A percentile compares a stretch with the other conserved stretches of the same genome.
phyloP scores from a whole-genome alignment of 2,329 filamentous ascomycete species.

The Corynespora cassiicola region DNA sequence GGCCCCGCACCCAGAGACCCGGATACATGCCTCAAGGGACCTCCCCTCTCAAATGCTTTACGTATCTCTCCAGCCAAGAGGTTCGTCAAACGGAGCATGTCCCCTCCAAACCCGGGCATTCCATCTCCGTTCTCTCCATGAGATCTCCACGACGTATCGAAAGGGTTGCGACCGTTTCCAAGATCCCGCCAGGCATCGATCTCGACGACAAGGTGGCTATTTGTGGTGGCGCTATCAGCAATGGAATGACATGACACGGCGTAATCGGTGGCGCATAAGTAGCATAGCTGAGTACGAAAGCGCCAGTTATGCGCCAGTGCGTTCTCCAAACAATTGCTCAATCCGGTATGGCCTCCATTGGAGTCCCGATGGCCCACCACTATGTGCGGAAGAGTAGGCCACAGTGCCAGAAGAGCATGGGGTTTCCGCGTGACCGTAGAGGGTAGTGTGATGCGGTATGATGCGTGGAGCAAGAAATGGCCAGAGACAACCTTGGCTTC shows the following conservation, averaged over 20 bases:
- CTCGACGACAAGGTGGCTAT: slow-evolving; percentile 5
- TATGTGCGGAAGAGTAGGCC: slow-evolving; percentile 29
- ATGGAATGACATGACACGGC: slow-evolving; percentile 12
- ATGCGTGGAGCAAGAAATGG: slow-evolving; percentile 25
- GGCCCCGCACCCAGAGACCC: too few species aligned
- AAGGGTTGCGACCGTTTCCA: slow-evolving; percentile 28
- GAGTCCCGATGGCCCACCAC: slow-evolving; percentile 32
- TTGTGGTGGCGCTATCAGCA: slow-evolving; percentile 1
- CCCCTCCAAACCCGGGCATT: slow-evolving; percentile 2
- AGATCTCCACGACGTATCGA: slow-evolving; percentile 32
- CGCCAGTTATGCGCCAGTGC: slow-evolving; percentile 23
- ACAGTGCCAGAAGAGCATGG: slow-evolving; percentile 19
- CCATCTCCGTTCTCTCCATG: slow-evolving; percentile 27
- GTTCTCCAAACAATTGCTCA: slow-evolving; percentile 27
- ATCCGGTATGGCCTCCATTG: slow-evolving; percentile 26
- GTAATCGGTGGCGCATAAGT: slow-evolving; percentile 34
- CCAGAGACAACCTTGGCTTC: slow-evolving; percentile 21
- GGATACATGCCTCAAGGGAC: neutral
- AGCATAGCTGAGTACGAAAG: slow-evolving; percentile 26
- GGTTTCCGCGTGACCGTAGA: slow-evolving; percentile 3
- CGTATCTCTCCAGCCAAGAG: slow-evolving; percentile 22
- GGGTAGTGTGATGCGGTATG: slow-evolving; percentile 23
- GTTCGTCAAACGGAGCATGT: slow-evolving; percentile 9
- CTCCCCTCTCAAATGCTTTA: slow-evolving; percentile 23
- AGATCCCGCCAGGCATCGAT: slow-evolving; percentile 35